phyloP scores from a whole-genome alignment of 2,329 filamentous ascomycete species.

The Nemania abortiva region DNA sequence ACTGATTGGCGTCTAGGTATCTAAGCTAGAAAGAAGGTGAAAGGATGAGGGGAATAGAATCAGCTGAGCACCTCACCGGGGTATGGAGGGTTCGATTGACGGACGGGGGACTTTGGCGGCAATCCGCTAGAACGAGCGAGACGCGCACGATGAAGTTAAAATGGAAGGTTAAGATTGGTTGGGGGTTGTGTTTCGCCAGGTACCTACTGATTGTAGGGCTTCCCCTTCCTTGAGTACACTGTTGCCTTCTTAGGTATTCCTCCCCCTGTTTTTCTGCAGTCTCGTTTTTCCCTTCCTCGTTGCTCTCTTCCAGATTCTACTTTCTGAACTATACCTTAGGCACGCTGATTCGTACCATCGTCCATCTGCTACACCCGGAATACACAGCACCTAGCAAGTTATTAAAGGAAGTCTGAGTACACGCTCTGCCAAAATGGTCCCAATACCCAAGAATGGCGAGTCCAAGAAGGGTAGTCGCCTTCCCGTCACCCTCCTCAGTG shows the following conservation, averaged over 20 bases:
- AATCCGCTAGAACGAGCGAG: background rate
- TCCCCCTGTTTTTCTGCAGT: background rate
- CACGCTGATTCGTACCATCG: too few relatives aligned
- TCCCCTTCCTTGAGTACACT: background rate
- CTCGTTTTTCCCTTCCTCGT: background rate
- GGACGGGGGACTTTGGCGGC: background rate
- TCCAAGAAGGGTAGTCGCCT: slow-evolving; percentile 49
- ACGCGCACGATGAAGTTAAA: background rate
- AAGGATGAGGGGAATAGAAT: background rate
- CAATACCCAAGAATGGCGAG: background rate
- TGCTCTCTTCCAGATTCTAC: background rate
- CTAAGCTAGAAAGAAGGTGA: background rate
- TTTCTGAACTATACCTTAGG: background rate
- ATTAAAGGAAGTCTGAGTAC: background rate
- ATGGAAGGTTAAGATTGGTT: background rate
- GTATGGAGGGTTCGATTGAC: background rate
- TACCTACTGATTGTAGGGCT: background rate
- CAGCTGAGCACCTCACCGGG: background rate
- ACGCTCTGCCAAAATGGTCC: slow-evolving; percentile 18
- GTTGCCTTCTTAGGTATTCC: too few relatives aligned
- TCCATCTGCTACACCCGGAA: background rate
- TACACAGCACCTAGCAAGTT: too few relatives aligned
- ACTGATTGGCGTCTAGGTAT: too few relatives aligned
- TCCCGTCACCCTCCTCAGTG: slow-evolving; percentile 71
- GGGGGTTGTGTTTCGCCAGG: too few relatives aligned